phyloP scores from a whole-genome alignment of 78 protist genomes.

The slime mould (Dictyostelium discoideum) region DNA sequence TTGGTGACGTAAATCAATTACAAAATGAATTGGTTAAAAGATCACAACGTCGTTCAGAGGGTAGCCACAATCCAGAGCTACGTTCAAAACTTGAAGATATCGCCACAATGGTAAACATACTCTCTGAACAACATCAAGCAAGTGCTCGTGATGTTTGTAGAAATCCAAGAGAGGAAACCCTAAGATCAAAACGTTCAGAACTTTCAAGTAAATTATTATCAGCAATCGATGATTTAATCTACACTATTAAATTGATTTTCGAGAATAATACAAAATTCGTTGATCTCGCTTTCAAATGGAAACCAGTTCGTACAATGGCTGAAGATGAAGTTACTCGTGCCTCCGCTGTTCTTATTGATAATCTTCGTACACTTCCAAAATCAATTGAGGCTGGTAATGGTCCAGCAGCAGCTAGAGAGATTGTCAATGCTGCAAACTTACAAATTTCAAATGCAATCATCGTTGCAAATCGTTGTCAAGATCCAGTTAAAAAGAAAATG shows the following conservation, averaged over 20 bases:
- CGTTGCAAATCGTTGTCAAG: constrained; percentile 74
- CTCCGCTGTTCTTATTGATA: background rate
- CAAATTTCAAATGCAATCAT: constrained; percentile 69
- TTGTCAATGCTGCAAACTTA: constrained; percentile 57
- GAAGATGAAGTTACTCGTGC: constrained; percentile 70
- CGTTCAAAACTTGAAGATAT: constrained; percentile 54
- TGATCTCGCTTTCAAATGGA: constrained; percentile 78
- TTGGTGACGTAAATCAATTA: constrained; percentile 32
- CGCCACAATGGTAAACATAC: background rate
- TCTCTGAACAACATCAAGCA: constrained; percentile 58
- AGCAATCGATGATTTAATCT: constrained; percentile 59
- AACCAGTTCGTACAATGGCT: constrained; percentile 75
- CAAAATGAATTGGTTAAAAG: constrained; percentile 66
- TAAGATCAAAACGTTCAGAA: constrained; percentile 10
- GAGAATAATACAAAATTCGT: constrained; percentile 69
- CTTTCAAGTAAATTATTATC: background rate
- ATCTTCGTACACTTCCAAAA: constrained; percentile 43
- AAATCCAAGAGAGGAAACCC: constrained; percentile 15
- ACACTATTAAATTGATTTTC: constrained; percentile 49
- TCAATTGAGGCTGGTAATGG: constrained; percentile 55
- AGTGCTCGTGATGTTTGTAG: constrained; percentile 31
- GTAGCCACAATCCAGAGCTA: constrained; percentile 60
- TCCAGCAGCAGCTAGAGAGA: constrained; percentile 69
- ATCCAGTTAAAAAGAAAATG: constrained; percentile 79
- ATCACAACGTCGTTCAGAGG: constrained; percentile 71